Base-by-base conservation (phyloP, 371 early-diverging fungal genomes). In the Mortierella sp. region DNA sequence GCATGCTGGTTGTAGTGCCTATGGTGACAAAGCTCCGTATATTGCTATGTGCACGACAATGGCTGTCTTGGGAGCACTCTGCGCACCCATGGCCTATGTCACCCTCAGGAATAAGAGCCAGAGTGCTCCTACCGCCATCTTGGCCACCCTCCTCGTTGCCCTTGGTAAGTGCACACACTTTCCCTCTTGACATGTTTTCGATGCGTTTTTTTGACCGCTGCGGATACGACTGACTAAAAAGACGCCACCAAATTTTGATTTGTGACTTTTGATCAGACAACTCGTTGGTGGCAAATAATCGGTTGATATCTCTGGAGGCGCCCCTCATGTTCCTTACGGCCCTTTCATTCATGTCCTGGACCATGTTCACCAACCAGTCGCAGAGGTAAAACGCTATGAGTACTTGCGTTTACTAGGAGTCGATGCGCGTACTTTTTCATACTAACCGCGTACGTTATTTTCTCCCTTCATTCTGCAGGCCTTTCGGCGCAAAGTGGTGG, bases 241-340 rank as follows among this genome's bases (percentile, higher is more conserved):
- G 2, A n/a, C n/a, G 31, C 43, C 10, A 3, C 26, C 24, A 19
- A 40, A 41, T 11, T 31, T 1, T 61, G 7, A 45, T 44, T 34
- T 47, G 34, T 43, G 26, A 3, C n/a, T 31, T 37, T 19, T 29
- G 40, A 22, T 26, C 79, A 94, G 97, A 97, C 79, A 97, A 94
- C 73, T 91, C 95, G 13, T 82, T 97, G 66, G 89, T 94, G 45
- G 90, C 96, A 31, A 97, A 96, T 79, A 92, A 92, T 44, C 88
- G 97, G 37, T 76, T 97, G 72, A 95, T 97, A 31, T 86, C 96
- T 37, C 88, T 97, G 64, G 98, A 97, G 74, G 89, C 95, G 13
- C 92, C 92, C 77, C 85, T 97, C 37, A 86, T 97, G 66, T 92
- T 97, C 64, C 97, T 96, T 68, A 90, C 89, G 39, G 89, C 93